A percentile compares a stretch with the other conserved stretches of the same genome.
Conservation (phyloP, 805 yeast genomes). For the Wickerhamomyces chambardii region DNA sequence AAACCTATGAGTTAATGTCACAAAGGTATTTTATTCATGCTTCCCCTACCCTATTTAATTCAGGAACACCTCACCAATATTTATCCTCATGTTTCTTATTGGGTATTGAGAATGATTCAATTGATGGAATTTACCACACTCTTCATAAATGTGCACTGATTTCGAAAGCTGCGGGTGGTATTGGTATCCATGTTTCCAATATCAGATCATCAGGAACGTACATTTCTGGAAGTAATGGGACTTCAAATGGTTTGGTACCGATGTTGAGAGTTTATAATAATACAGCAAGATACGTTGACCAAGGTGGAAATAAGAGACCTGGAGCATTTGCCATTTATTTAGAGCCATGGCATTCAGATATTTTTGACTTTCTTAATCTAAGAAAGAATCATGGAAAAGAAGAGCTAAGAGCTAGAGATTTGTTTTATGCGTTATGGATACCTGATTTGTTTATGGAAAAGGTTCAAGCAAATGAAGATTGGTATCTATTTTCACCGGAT, state of each 20-base stretch:
- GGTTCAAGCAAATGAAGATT: constrained; percentile 67
- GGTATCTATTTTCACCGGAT: constrained; percentile 89
- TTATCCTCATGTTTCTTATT: constrained; percentile 89
- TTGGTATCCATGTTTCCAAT: constrained; percentile 84
- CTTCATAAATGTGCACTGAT: constrained; percentile 83
- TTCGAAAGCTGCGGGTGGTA: constrained; percentile 93
- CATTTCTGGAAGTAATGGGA: constrained; percentile 89
- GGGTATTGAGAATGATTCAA: constrained; percentile 90
- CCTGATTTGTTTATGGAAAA: constrained; percentile 92
- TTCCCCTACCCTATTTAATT: constrained; percentile 89
- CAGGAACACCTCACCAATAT: constrained; percentile 81
- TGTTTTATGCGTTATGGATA: constrained; percentile 91
- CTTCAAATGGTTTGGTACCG: constrained; percentile 90
- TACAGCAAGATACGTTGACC: constrained; percentile 96
- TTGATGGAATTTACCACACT: constrained; percentile 91
- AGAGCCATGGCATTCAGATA: constrained; percentile 97
- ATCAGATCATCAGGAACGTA: constrained; percentile 81
- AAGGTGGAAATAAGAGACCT: constrained; percentile 97
- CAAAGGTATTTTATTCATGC: constrained; percentile 85
- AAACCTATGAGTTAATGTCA: constrained; percentile 87
- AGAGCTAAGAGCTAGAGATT: constrained; percentile 86
- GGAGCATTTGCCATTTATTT: constrained; percentile 93
- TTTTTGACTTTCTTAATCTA: constrained; percentile 77
- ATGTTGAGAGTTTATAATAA: constrained; percentile 93
- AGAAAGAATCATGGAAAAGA: constrained; percentile 94